Base-by-base conservation (phyloP, 352 stramenopile genomes). In the Blastocystis sp. region DNA sequence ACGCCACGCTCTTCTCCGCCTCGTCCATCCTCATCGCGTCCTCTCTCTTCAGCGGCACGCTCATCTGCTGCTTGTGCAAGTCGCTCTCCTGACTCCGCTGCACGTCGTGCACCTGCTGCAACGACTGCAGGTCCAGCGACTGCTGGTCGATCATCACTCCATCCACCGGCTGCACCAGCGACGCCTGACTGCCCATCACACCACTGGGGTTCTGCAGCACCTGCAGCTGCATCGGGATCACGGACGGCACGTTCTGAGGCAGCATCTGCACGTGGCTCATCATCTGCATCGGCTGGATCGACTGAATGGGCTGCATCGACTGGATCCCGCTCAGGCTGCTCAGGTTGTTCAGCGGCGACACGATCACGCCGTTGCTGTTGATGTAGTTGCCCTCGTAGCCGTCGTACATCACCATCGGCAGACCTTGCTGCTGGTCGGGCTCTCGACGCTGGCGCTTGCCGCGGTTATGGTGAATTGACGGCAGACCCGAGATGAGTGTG, bases 251-350 rank as follows among this genome's bases (percentile, higher is more conserved):
- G 45, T 16, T 55, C 45, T 55, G 45, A 6, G 63, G 24, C n/a
- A 26, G 31, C 31, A 85, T 67, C 74, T 85, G 74, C 55, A 85
- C 70, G n/a, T 29, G 55, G 31, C 59, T 31, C 37, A 74, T 74
- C n/a, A 31, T 12, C n/a, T 33, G 63, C 24, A 74, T 39, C 24
- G 41, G 24, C 45, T 85, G 66, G 19, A 85, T 62, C 37, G 74
- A 51, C 37, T 85, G 74, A 4, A 77, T 37, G 24, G 37, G 33
- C 51, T 69, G 59, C 45, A 85, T 85, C n/a, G 45, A 45, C 45
- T 55, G 45, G 24, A 85, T 85, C 3, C 55, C 41, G 0, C 29
- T 24, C 2, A 85, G 16, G 4, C 19, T 31, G 10, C 31, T 24
- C 66, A 77, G 50, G n/a, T 51, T 16, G 31, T 29, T 85, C 61